These are phyloP conservation scores for Schizothecium vesticola DNA, from an alignment of 495 filamentous ascomycete genomes.

Conservation along the genomic window DNA sequence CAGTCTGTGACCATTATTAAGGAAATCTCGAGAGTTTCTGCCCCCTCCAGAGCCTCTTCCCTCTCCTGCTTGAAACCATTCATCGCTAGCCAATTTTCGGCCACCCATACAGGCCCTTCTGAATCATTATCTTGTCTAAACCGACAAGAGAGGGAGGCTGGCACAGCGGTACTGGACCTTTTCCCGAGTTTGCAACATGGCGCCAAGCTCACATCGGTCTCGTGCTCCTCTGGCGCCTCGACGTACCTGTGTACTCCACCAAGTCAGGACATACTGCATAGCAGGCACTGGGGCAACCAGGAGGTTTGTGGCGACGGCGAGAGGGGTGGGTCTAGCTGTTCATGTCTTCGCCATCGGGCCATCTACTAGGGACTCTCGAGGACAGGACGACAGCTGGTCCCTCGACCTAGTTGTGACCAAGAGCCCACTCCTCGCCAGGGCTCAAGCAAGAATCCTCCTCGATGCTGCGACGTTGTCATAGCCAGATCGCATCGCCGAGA, in stretches of 20 bases:
- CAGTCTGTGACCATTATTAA: constrained; percentile 3
- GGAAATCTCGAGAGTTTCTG: constrained; percentile 2
- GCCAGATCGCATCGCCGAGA: neutral
- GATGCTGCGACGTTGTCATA: neutral
- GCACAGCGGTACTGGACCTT: neutral
- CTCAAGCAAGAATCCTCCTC: neutral
- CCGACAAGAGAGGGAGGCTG: neutral
- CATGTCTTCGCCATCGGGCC: neutral
- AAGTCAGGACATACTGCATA: neutral
- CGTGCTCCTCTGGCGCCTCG: neutral
- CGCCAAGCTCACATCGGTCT: neutral
- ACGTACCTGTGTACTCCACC: neutral
- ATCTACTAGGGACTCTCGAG: neutral
- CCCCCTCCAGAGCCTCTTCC: neutral
- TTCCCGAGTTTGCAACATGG: neutral
- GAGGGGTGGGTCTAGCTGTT: neutral
- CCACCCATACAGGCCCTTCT: neutral
- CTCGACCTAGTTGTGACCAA: neutral
- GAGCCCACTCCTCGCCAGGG: neutral
- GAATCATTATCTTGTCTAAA: neutral
- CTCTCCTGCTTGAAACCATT: neutral
- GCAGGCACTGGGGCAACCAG: no score
- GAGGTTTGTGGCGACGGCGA: neutral
- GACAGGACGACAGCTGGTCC: neutral
- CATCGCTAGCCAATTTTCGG: neutral